Evolutionary conservation across 257 asterid genomes (phyloP).

Genomic region (Capsicum chinense): DNA sequence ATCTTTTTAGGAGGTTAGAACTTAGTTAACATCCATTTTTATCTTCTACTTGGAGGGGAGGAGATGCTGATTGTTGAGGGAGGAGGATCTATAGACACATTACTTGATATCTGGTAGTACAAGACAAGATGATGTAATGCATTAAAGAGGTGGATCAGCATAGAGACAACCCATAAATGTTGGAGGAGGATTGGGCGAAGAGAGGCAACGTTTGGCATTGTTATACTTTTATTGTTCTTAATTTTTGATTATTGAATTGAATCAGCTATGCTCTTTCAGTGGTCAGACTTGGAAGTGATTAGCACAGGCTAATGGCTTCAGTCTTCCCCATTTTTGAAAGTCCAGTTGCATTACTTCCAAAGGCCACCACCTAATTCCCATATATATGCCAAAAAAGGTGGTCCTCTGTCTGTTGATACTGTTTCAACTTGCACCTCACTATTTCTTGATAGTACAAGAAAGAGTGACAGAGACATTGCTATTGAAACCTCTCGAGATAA

Average conservation of each 20-base stretch:
- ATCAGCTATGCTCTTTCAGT: neutral
- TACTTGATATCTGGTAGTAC: neutral
- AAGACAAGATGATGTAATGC: constrained; percentile 4
- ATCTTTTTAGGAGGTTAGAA: neutral
- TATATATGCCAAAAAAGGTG: neutral
- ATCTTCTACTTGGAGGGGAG: neutral
- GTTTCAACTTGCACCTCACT: neutral
- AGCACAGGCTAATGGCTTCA: neutral
- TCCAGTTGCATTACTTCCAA: neutral
- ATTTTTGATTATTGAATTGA: constrained; percentile 18
- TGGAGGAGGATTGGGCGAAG: constrained; percentile 22
- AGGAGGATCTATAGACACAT: neutral
- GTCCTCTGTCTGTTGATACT: neutral
- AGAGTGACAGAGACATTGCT: neutral
- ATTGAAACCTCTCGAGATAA: neutral
- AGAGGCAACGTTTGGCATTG: neutral
- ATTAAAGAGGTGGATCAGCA: no score
- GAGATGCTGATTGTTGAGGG: neutral
- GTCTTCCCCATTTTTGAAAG: neutral
- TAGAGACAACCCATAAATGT: neutral
- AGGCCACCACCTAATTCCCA: neutral
- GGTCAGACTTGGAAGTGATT: neutral
- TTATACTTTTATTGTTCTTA: neutral
- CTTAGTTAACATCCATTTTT: neutral
- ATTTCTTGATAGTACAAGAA: neutral